Percentiles rank a stretch among this genome's conserved stretches.
Conservation (phyloP, 305 asterid species). For the Euphrasia arctica region DNA sequence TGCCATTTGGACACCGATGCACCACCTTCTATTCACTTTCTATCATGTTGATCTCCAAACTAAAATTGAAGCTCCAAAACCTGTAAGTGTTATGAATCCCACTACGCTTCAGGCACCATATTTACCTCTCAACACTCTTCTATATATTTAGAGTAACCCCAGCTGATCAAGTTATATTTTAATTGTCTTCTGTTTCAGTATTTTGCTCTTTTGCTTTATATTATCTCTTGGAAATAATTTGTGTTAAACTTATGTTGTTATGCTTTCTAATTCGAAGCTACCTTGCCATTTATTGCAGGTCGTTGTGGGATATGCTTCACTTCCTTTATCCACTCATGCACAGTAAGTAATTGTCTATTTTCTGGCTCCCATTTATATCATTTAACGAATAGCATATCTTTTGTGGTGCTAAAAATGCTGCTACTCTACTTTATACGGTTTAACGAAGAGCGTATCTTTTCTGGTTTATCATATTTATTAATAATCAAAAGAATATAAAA, state of each 20-base stretch:
- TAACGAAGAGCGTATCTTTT: background rate
- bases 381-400: slow-evolving; percentile 16
- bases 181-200: slow-evolving; percentile 26
- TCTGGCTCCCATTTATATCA: slow-evolving; percentile 26
- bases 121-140: slow-evolving; percentile 19
- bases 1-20: slow-evolving; percentile 88
- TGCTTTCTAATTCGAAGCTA: slow-evolving; percentile 28
- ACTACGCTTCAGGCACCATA: slow-evolving; percentile 28
- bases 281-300: slow-evolving; percentile 59
- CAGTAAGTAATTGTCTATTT: slow-evolving; percentile 58
- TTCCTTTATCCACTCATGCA: slow-evolving; percentile 84
- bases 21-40: slow-evolving; percentile 96
- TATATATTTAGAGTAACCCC: slow-evolving; percentile 23
- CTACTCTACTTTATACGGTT: slow-evolving; percentile 19
- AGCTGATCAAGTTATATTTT: slow-evolving; percentile 10
- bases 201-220: slow-evolving; percentile 20
- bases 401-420: slow-evolving; percentile 25
- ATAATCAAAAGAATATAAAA: background rate
- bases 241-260: slow-evolving; percentile 18
- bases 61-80: slow-evolving; percentile 94
- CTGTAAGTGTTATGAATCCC: slow-evolving; percentile 56
- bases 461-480: background rate
- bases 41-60: slow-evolving; percentile 97
- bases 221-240: slow-evolving; percentile 14
- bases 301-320: slow-evolving; percentile 90